phyloP scores from a whole-genome alignment of 768 basidiomycete species.

The Tylopilus subfusipes region DNA sequence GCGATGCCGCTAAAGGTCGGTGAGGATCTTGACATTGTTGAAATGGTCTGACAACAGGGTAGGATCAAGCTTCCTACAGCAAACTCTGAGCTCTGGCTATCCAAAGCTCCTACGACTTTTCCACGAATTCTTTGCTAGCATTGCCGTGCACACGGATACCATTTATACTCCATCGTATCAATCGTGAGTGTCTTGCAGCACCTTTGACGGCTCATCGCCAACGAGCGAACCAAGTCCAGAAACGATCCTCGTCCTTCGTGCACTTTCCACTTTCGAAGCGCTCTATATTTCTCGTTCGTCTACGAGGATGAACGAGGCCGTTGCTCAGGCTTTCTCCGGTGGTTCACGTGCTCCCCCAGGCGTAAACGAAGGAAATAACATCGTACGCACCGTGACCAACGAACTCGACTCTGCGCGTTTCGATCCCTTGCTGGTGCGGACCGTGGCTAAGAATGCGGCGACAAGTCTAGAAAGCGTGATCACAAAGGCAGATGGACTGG shows the following conservation, averaged over 20 bases:
- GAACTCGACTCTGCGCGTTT: constrained; percentile 54
- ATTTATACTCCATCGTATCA: constrained; percentile 81
- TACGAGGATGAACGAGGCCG: constrained; percentile 78
- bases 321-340: constrained; percentile 71
- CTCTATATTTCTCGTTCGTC: constrained; percentile 86
- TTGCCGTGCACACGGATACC: constrained; percentile 94
- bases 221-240: constrained; percentile 62
- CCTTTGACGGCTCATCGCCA: not conserved
- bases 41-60: constrained; percentile 4
- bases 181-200: constrained; percentile 47
- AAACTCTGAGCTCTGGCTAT: constrained; percentile 82
- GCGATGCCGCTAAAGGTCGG: constrained; percentile 77
- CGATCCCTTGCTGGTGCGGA: constrained; percentile 80
- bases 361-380: constrained; percentile 67
- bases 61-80: constrained; percentile 91
- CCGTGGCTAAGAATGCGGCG: constrained; percentile 72
- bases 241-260: constrained; percentile 81
- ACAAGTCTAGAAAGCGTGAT: constrained; percentile 67
- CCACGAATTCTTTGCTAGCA: constrained; percentile 95
- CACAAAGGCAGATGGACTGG: constrained; percentile 63
- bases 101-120: constrained; percentile 85
- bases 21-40: not conserved
- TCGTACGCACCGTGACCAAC: constrained; percentile 78
- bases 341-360: constrained; percentile 70
- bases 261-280: constrained; percentile 78